Base-by-base conservation (phyloP, 257 asterid species). In the Primulina eburnea region DNA sequence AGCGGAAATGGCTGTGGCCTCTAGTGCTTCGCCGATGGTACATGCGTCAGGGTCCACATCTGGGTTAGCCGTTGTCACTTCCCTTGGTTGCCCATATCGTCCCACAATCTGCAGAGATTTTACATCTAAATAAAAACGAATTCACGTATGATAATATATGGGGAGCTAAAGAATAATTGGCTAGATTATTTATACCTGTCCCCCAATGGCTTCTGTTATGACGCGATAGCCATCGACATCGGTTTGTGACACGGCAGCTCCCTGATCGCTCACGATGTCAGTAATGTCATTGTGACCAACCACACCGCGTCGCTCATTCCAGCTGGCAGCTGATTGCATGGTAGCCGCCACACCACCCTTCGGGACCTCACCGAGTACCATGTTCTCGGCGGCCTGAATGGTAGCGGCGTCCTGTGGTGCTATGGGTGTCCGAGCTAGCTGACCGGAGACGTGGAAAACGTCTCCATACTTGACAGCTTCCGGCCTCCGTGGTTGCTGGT, bases 1-100 rank as follows among this genome's bases (percentile, higher is more conserved):
- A 0, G 80, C 82, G 2, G 88, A 74, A 0, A 82, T 66, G 0
- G 88, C 86, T 0, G 88, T 75, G 0, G 88, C 95, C 71, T 89
- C 95, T 17, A 89, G 83, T 1, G 96, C 94, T 75, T 89, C 96
- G 8, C 96, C 92, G 2, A 87, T 80, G 7, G 90, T 89, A 14
- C 86, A 59, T 0, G 76, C 61, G 5, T 75, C 83, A 0, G 67
- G 21, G 1, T 30, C 78, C 4, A 16, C 16, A 20, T 30, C 69
- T 6, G 66, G 75, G 6, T 71, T 21, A 6, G 55, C 62, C 73
- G 21, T 58, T 30, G 56, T 40, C 64, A 6, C 69, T 0, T 62
- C 80, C 30, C 40, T 56, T 30, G 75, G 83, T 57, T 9, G 32
- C 2, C 70, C 80, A 60, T 73, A 83, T 58, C 64, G 79, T 52